A percentile compares a stretch with the other conserved stretches of the same genome.
phyloP scores from a whole-genome alignment of 1,139 yeast species.

The Geotrichum australiense region DNA sequence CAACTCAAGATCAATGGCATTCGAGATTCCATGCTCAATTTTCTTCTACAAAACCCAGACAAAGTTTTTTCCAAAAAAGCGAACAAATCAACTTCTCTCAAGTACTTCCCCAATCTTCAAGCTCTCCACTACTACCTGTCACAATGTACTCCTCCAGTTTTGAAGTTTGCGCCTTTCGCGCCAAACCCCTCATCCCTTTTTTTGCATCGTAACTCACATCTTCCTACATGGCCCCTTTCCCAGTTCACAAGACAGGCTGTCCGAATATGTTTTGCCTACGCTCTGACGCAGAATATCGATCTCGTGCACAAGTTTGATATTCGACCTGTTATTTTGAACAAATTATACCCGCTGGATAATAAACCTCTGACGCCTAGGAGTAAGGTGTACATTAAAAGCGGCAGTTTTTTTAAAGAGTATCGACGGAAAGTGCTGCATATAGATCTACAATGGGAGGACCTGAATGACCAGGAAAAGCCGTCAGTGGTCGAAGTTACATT shows the following conservation, averaged over 20 bases:
- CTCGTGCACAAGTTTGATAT: neutral
- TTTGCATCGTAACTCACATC: neutral
- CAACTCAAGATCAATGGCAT: neutral
- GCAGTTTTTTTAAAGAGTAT: no score
- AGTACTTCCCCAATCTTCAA: slow-evolving; percentile 11
- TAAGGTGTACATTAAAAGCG: no score
- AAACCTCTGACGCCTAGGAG: neutral
- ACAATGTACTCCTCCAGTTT: neutral
- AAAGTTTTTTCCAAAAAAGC: slow-evolving; percentile 6
- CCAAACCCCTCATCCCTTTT: no score
- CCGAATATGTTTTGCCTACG: no score
- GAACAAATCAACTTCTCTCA: slow-evolving; percentile 3
- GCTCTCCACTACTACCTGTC: slow-evolving; percentile 11
- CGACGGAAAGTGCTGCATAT: no score
- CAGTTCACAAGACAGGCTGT: no score
- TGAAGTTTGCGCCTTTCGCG: neutral
- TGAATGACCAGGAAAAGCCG: neutral
- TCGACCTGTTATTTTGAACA: neutral
- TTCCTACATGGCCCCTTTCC: neutral
- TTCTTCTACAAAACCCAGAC: slow-evolving; percentile 1
- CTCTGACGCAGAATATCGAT: no score
- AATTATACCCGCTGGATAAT: neutral
- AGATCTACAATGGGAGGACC: neutral
- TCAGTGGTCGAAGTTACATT: neutral
- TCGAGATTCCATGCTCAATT: neutral